These are phyloP conservation scores for Gamarada debralockiae DNA, from an alignment of 495 filamentous ascomycete species.

Conservation along the genomic window DNA sequence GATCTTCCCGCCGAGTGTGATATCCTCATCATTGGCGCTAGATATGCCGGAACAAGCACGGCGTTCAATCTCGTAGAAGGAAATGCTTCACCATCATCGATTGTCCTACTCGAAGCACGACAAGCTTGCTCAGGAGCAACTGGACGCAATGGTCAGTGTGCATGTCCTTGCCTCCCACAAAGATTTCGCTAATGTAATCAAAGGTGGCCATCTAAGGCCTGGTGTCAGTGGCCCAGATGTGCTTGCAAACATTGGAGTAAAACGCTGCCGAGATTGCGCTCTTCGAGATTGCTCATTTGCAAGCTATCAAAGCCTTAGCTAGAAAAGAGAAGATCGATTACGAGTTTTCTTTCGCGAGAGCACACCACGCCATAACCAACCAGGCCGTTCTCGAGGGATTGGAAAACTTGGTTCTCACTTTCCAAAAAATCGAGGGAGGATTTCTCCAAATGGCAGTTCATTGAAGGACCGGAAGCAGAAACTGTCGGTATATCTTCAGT, in stretches of 20 bases:
- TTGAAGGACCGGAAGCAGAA: background rate
- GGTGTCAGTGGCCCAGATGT: background rate
- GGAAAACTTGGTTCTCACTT: background rate
- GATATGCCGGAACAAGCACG: conserved; percentile 28
- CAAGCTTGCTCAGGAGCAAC: conserved; percentile 52
- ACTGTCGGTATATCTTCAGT: background rate
- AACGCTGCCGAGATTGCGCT: conserved; percentile 7
- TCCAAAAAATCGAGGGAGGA: background rate
- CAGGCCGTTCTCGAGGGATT: background rate
- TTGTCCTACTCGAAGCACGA: conserved; percentile 55
- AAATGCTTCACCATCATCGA: background rate
- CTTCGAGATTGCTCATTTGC: conserved; percentile 7
- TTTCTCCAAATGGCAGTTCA: background rate
- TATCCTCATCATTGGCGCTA: conserved; percentile 35
- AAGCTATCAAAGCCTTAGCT: conserved; percentile 7
- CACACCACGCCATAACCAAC: conserved; percentile 34
- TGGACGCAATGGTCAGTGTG: conserved; percentile 49
- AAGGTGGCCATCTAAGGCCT: conserved; percentile 8
- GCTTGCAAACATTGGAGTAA: background rate
- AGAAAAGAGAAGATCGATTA: conserved; percentile 16
- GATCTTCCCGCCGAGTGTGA: conserved; percentile 30
- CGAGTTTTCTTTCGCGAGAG: conserved; percentile 35
- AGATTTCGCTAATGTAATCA: no score
- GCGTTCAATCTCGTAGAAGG: conserved; percentile 26
- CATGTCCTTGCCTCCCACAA: no score